A percentile compares a stretch with the other conserved stretches of the same genome.
Conservation (phyloP, 2,329 filamentous ascomycete genomes). For the Xylariales sp. region DNA sequence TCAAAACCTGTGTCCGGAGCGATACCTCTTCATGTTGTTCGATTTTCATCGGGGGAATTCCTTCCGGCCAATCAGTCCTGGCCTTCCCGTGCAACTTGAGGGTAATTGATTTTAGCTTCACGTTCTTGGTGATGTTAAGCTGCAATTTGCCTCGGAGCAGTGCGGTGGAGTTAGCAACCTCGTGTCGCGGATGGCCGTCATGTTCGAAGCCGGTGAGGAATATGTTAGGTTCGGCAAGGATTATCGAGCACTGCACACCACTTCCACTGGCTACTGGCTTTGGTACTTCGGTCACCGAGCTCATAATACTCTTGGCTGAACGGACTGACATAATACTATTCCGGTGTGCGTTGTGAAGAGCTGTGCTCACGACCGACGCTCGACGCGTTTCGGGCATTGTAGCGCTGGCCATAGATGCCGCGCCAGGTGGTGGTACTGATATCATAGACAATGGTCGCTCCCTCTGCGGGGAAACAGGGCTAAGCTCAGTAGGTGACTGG, state of each 20-base stretch:
- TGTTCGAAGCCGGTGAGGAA: slow-evolving; percentile 85
- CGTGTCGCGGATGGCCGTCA: slow-evolving; percentile 65
- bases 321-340: slow-evolving; percentile 64
- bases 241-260: slow-evolving; percentile 78
- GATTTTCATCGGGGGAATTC: slow-evolving; percentile 87
- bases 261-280: slow-evolving; percentile 84
- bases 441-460: slow-evolving; percentile 45
- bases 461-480: slow-evolving; percentile 30
- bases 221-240: slow-evolving; percentile 82
- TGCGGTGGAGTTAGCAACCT: slow-evolving; percentile 74
- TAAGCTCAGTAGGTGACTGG: slow-evolving; percentile 37
- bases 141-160: slow-evolving; percentile 87
- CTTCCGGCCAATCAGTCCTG: slow-evolving; percentile 95
- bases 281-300: slow-evolving; percentile 66
- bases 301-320: slow-evolving; percentile 63
- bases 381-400: slow-evolving; percentile 50
- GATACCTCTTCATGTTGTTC: slow-evolving; percentile 87
- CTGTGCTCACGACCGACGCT: slow-evolving; percentile 42
- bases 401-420: slow-evolving; percentile 38
- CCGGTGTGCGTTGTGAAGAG: slow-evolving; percentile 53
- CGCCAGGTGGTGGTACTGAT: slow-evolving; percentile 41
- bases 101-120: slow-evolving; percentile 92
- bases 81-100: slow-evolving; percentile 87
- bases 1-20: slow-evolving; percentile 87
- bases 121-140: slow-evolving; percentile 84